Evolutionary conservation across 352 stramenopile genomes (phyloP).

Genomic region (Globisporangium abappressorium): DNA sequence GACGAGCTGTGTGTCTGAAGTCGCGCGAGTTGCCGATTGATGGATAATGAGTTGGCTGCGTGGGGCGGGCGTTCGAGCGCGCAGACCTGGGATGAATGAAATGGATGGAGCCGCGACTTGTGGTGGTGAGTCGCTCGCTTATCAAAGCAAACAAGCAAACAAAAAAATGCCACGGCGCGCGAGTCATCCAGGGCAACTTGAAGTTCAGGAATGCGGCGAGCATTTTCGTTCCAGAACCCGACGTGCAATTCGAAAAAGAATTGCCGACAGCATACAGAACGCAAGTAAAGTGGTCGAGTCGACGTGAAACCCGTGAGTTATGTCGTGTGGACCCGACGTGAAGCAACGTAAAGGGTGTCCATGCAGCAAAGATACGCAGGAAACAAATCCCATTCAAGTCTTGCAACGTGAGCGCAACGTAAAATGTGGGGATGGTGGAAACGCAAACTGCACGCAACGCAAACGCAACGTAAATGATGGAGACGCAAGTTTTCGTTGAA

Average conservation of each 20-base stretch:
- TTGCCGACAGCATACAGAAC: constrained; percentile 7
- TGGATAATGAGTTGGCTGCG: not conserved
- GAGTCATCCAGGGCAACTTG: not conserved
- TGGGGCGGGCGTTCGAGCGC: not conserved
- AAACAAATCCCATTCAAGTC: constrained; percentile 2
- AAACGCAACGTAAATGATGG: not conserved
- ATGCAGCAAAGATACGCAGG: not conserved
- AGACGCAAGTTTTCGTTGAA: not conserved
- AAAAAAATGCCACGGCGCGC: constrained; percentile 4
- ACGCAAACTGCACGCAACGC: not conserved
- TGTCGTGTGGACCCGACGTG: not conserved
- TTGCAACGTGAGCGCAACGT: not conserved
- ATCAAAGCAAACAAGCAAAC: not conserved
- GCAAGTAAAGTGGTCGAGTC: not conserved
- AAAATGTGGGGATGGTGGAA: not conserved
- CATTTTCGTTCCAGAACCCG: not conserved
- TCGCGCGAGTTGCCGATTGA: constrained; percentile 18
- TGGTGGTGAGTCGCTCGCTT: not conserved
- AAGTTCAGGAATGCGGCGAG: not conserved
- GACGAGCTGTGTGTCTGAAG: constrained; percentile 5
- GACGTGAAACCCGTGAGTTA: no score
- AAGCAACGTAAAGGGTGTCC: not conserved
- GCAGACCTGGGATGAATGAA: not conserved
- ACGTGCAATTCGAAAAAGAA: constrained; percentile 12
- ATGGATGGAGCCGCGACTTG: constrained; percentile 2